Conservation (phyloP, 2,329 filamentous ascomycete species). For the Tolypocladium pustulatum region DNA sequence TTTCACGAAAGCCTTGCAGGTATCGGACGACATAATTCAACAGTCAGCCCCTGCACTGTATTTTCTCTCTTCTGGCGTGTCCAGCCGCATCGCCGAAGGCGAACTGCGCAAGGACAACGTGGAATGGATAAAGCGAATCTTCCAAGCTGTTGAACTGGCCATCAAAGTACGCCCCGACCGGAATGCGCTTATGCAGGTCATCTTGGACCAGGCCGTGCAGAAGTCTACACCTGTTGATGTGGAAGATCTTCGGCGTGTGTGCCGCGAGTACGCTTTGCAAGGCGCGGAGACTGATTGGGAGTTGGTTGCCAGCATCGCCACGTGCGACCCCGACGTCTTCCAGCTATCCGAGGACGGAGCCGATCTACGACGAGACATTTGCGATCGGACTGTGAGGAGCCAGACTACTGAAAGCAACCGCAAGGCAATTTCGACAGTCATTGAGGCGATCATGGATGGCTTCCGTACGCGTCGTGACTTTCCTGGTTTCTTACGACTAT, state of each 20-base stretch:
- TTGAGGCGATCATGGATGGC: conserved; percentile 31
- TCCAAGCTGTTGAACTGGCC: conserved; percentile 19
- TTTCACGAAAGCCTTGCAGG: conserved; percentile 28
- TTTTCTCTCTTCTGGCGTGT: conserved; percentile 24
- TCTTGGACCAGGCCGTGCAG: conserved; percentile 18
- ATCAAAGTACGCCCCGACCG: conserved; percentile 13
- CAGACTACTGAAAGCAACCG: conserved; percentile 9
- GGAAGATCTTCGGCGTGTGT: conserved; percentile 30
- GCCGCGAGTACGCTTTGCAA: conserved; percentile 29
- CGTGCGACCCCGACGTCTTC: conserved; percentile 38
- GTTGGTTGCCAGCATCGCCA: conserved; percentile 28
- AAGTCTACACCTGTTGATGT: conserved; percentile 24
- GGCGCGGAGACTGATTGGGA: conserved; percentile 28
- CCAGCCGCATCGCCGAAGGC: conserved; percentile 12
- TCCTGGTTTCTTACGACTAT: conserved; percentile 33
- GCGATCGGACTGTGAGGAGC: conserved; percentile 20
- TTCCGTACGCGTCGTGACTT: conserved; percentile 33
- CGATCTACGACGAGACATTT: conserved; percentile 27
- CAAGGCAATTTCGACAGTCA: conserved; percentile 20
- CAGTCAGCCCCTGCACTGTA: conserved; percentile 34
- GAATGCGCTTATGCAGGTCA: conserved; percentile 16
- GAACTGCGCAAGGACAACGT: conserved; percentile 22
- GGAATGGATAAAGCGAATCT: conserved; percentile 27
- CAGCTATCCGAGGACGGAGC: conserved; percentile 27
- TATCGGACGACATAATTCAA: conserved; percentile 22